These are phyloP conservation scores for Erodium maritimum DNA, from an alignment of 345 rosid species.

Conservation along the genomic window DNA sequence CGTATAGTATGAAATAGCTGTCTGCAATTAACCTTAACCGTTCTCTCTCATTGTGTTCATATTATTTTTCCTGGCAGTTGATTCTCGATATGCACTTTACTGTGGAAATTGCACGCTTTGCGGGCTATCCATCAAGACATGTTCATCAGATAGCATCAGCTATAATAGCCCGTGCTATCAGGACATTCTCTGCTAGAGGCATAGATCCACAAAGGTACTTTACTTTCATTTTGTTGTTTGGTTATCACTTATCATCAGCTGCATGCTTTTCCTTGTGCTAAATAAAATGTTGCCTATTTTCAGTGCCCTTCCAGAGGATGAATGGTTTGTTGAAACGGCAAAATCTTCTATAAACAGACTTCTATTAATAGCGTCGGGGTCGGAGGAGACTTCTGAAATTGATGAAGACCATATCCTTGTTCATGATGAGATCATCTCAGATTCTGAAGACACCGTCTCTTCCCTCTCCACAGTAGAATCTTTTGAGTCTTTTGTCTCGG, in stretches of 20 bases:
- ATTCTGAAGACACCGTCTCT: slow-evolving; percentile 47
- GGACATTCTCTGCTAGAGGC: slow-evolving; percentile 70
- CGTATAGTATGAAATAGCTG: no score
- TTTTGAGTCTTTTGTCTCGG: slow-evolving; percentile 72
- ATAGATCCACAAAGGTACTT: slow-evolving; percentile 69
- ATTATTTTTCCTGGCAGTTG: slow-evolving; percentile 41
- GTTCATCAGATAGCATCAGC: slow-evolving; percentile 81
- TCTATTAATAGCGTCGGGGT: slow-evolving; percentile 60
- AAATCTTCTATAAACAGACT: slow-evolving; percentile 75
- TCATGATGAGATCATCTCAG: slow-evolving; percentile 34
- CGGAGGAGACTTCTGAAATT: slow-evolving; percentile 48
- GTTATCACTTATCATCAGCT: neutral
- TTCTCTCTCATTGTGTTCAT: neutral
- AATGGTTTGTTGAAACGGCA: slow-evolving; percentile 95
- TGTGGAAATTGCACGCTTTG: slow-evolving; percentile 94
- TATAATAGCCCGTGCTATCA: slow-evolving; percentile 74
- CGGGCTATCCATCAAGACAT: slow-evolving; percentile 79
- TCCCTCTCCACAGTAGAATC: slow-evolving; percentile 64
- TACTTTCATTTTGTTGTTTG: neutral
- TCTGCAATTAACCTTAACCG: no score
- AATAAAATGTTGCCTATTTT: neutral
- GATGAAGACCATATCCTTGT: slow-evolving; percentile 50
- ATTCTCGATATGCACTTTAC: slow-evolving; percentile 99
- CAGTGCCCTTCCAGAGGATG: slow-evolving; percentile 65
- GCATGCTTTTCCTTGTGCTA: neutral